These are phyloP conservation scores for Poa pratensis DNA, from an alignment of 176 grass and related monocot genomes.

Conservation along the genomic window DNA sequence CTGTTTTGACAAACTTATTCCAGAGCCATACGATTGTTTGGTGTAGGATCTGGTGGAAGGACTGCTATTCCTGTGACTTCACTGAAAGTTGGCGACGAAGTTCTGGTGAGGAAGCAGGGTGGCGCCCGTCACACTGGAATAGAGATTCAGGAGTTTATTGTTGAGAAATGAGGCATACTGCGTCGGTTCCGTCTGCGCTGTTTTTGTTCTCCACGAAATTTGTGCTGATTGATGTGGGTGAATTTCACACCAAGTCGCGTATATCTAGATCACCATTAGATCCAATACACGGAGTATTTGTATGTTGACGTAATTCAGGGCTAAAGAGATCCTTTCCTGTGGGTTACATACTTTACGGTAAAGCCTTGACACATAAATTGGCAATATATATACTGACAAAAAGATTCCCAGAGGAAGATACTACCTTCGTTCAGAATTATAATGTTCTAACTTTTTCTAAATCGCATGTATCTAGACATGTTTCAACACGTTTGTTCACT, in stretches of 20 bases:
- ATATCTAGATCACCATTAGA: not conserved
- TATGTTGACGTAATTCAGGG: not conserved
- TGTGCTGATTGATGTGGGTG: not conserved
- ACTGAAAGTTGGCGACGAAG: conserved; percentile 76
- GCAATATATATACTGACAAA: not conserved
- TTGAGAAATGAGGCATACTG: conserved; percentile 71
- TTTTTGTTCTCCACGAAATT: not conserved
- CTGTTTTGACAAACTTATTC: conserved; percentile 14
- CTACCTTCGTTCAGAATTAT: no score
- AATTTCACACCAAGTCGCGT: not conserved
- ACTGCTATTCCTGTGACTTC: conserved; percentile 85
- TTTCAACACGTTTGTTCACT: no score
- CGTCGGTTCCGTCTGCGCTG: not conserved
- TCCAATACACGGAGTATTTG: not conserved
- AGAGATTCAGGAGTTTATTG: conserved; percentile 90
- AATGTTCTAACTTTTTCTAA: no score
- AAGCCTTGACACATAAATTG: not conserved
- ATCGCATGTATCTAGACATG: no score
- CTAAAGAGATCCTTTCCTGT: not conserved
- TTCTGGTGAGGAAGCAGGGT: conserved; percentile 74
- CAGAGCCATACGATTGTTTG: not conserved
- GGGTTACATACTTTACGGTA: not conserved
- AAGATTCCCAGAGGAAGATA: not conserved
- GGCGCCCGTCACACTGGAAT: conserved; percentile 92
- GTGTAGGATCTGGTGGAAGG: conserved; percentile 45